Conservation (phyloP, 768 basidiomycete genomes). For the Pleurotus tuber-regium region DNA sequence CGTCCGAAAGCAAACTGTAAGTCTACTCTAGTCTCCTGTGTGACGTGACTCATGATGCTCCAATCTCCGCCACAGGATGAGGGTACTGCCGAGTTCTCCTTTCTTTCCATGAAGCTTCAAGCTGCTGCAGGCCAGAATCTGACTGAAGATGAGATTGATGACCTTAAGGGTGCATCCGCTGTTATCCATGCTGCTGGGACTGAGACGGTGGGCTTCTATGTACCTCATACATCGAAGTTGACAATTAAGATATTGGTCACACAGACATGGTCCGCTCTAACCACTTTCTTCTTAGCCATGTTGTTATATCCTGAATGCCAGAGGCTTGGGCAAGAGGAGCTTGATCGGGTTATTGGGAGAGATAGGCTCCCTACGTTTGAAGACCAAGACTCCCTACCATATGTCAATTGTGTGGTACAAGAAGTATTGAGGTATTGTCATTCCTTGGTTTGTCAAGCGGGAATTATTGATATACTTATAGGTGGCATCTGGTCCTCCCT, state of each 20-base stretch:
- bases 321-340: neutral
- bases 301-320: neutral
- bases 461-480: neutral
- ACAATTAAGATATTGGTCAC: neutral
- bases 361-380: slow-evolving; percentile 1
- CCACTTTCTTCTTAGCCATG: neutral
- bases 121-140: too few relatives aligned
- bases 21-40: neutral
- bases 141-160: too few relatives aligned
- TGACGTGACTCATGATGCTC: neutral
- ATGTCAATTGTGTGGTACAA: neutral
- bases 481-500: slow-evolving; percentile 1
- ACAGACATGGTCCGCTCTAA: neutral
- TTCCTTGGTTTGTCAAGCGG: neutral
- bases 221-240: neutral
- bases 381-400: neutral
- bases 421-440: neutral
- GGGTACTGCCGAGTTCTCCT: neutral
- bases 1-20: neutral
- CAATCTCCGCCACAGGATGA: neutral
- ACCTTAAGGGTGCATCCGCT: too few relatives aligned
- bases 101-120: too few relatives aligned
- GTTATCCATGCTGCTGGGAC: slow-evolving; percentile 10
- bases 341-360: neutral
- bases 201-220: slow-evolving; percentile 7